These are phyloP conservation scores for Penicillium lagena DNA, from an alignment of 495 filamentous ascomycete genomes.

Conservation along the genomic window DNA sequence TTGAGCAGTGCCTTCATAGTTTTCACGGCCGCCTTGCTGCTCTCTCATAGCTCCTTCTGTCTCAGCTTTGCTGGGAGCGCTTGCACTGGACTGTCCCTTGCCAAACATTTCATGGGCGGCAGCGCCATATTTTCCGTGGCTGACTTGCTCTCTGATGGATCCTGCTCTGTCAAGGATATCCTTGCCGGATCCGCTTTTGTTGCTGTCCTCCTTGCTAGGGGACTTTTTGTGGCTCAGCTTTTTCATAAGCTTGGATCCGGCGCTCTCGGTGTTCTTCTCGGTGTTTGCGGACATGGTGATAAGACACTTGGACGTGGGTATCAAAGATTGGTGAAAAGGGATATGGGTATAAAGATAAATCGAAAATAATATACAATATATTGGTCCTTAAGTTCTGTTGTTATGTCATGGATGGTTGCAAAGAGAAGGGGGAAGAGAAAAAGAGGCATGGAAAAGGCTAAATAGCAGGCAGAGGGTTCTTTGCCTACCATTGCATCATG, in stretches of 20 bases:
- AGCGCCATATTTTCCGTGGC: slow-evolving; percentile 6
- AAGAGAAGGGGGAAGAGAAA: neutral
- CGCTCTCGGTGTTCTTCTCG: slow-evolving; percentile 9
- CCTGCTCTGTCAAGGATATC: slow-evolving; percentile 6
- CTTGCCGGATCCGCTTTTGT: slow-evolving; percentile 6
- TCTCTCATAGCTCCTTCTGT: neutral
- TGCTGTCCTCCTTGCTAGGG: slow-evolving; percentile 1
- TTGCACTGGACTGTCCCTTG: slow-evolving; percentile 4
- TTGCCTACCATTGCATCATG: slow-evolving; percentile 17
- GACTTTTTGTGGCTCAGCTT: slow-evolving; percentile 9
- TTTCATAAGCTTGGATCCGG: slow-evolving; percentile 11
- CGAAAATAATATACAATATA: neutral
- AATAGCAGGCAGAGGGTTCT: slow-evolving; percentile 7
- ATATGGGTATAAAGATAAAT: neutral
- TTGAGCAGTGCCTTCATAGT: too few relatives aligned
- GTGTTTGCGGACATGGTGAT: slow-evolving; percentile 15
- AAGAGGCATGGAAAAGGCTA: neutral
- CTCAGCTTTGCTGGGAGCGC: neutral
- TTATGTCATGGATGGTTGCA: neutral
- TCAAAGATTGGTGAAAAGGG: neutral
- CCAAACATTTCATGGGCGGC: slow-evolving; percentile 3
- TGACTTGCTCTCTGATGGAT: slow-evolving; percentile 5
- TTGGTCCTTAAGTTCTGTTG: neutral
- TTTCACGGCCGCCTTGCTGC: too few relatives aligned
- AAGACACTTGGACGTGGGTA: neutral